A percentile compares a stretch with the other conserved stretches of the same genome.
These are phyloP conservation scores for Colletotrichum scovillei DNA, from an alignment of 2,329 filamentous ascomycete species.

Conservation along the genomic window DNA sequence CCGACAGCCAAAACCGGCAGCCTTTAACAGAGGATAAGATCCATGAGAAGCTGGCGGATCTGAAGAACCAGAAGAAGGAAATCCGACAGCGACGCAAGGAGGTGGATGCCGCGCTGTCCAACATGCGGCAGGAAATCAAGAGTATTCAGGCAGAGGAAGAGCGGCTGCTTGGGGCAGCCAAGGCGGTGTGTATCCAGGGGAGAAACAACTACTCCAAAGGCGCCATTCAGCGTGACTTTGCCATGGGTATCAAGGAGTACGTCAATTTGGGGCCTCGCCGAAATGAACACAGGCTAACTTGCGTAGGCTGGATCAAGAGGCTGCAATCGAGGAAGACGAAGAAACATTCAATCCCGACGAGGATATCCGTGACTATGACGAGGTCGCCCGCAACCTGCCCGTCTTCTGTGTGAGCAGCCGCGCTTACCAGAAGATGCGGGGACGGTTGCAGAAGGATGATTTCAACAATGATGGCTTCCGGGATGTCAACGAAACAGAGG, in stretches of 20 bases:
- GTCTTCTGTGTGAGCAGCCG: constrained; percentile 75
- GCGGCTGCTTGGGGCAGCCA: constrained; percentile 20
- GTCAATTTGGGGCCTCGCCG: constrained; percentile 42
- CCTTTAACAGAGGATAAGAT: constrained; percentile 21
- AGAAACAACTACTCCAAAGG: constrained; percentile 64
- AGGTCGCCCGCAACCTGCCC: constrained; percentile 65
- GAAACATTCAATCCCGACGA: constrained; percentile 37
- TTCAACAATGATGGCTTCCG: constrained; percentile 62
- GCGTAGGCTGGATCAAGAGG: constrained; percentile 26
- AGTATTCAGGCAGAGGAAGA: constrained; percentile 34
- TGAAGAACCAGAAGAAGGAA: constrained; percentile 36
- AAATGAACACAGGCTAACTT: constrained; percentile 47
- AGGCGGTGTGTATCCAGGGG: constrained; percentile 58
- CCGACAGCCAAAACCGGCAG: constrained; percentile 6
- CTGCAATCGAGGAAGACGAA: constrained; percentile 27
- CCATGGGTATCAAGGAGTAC: constrained; percentile 58
- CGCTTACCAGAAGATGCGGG: constrained; percentile 71
- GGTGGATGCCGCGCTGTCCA: constrained; percentile 22
- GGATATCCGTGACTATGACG: constrained; percentile 67
- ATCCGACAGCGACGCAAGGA: constrained; percentile 36
- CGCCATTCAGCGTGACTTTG: constrained; percentile 38
- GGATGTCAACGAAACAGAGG: constrained; percentile 64
- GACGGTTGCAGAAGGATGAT: constrained; percentile 63
- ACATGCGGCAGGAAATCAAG: constrained; percentile 12
- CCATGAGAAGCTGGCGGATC: background rate